Conservation (phyloP, 2,329 filamentous ascomycete species). For the Pseudocercospora fuligena region DNA sequence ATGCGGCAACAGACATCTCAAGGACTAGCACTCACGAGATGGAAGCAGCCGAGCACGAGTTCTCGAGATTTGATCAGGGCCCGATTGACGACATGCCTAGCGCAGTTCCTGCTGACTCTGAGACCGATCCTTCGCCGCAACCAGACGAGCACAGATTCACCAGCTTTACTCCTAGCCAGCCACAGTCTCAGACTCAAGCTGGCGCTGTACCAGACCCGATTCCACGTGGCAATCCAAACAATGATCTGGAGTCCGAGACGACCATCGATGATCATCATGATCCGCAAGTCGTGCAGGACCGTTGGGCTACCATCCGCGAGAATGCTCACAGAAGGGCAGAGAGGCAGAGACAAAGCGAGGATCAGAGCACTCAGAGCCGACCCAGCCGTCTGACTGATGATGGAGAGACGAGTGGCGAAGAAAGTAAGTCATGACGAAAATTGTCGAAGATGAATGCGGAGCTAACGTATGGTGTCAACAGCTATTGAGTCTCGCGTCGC, state of each 20-base stretch:
- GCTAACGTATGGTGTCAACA: conserved; percentile 45
- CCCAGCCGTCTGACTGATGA: conserved; percentile 69
- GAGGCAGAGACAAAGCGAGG: conserved; percentile 56
- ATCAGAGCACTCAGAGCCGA: conserved; percentile 57
- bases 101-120: conserved; percentile 64
- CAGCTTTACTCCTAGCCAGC: conserved; percentile 22
- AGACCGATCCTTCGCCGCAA: conserved; percentile 27
- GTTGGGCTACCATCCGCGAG: conserved; percentile 95
- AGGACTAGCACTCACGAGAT: conserved; percentile 65
- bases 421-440: conserved; percentile 70
- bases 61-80: conserved; percentile 81
- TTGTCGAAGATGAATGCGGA: neutral
- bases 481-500: conserved; percentile 96
- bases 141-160: conserved; percentile 32
- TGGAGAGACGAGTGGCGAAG: conserved; percentile 91
- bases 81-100: conserved; percentile 85
- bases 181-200: conserved; percentile 24
- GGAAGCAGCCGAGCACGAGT: conserved; percentile 64
- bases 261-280: conserved; percentile 45
- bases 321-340: conserved; percentile 82
- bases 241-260: conserved; percentile 43
- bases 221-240: conserved; percentile 14
- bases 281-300: conserved; percentile 63
- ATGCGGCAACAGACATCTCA: conserved; percentile 59
- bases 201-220: conserved; percentile 23